Conservation (phyloP, 1,284 basidiomycete genomes). For the Peniophora sp. region DNA sequence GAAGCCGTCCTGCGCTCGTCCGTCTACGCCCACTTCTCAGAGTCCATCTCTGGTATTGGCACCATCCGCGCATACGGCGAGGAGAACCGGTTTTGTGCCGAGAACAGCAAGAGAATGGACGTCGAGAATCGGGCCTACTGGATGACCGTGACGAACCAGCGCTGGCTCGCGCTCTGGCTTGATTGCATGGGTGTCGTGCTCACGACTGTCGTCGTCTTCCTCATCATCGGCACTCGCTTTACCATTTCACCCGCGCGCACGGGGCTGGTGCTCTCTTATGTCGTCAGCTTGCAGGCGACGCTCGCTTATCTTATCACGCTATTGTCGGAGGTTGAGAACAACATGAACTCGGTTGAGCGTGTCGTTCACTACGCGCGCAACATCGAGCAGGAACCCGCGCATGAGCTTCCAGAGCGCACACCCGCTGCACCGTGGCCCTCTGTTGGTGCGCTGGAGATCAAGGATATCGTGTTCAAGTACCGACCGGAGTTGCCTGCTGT, state of each 20-base stretch:
- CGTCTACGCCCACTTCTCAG: conserved; percentile 84
- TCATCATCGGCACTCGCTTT: conserved; percentile 70
- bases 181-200: conserved; percentile 78
- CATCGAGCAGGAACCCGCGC: conserved; percentile 75
- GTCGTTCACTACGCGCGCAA: conserved; percentile 72
- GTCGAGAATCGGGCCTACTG: conserved; percentile 89
- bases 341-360: conserved; percentile 89
- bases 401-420: conserved; percentile 51
- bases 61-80: conserved; percentile 87
- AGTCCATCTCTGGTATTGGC: conserved; percentile 75
- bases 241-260: conserved; percentile 74
- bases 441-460: conserved; percentile 52
- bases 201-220: conserved; percentile 73
- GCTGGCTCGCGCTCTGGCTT: conserved; percentile 85
- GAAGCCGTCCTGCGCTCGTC: conserved; percentile 58
- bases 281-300: conserved; percentile 64
- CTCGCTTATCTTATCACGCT: conserved; percentile 85
- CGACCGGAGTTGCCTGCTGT: conserved; percentile 66
- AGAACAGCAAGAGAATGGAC: conserved; percentile 77
- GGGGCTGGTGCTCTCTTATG: conserved; percentile 72
- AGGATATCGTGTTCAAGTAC: conserved; percentile 60
- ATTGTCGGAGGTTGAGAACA: conserved; percentile 80
- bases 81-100: conserved; percentile 57
- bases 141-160: conserved; percentile 77
- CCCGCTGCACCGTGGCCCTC: conserved; percentile 65